Conservation (phyloP, 2,329 filamentous ascomycete genomes). For the Chalaropsis thielavioides region DNA sequence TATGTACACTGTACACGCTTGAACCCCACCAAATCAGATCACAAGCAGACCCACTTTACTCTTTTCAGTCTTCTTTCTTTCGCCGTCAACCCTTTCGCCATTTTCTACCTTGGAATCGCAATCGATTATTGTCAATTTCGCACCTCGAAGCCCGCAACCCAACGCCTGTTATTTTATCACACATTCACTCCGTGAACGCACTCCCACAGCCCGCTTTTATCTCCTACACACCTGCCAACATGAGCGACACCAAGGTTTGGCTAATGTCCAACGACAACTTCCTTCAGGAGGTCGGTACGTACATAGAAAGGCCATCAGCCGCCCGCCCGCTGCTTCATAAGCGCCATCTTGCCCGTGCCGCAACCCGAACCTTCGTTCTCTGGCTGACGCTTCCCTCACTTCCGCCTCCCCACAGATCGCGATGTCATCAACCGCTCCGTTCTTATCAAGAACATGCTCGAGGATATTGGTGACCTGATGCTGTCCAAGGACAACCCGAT, state of each 20-base stretch:
- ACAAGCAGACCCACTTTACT: neutral
- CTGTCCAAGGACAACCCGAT: conserved; percentile 50
- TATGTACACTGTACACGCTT: neutral
- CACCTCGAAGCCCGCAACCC: neutral
- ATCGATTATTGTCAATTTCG: neutral
- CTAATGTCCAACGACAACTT: conserved; percentile 39
- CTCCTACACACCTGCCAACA: conserved; percentile 21
- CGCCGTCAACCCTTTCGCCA: neutral
- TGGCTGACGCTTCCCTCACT: conserved; percentile 12
- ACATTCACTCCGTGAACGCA: neutral
- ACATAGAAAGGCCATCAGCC: neutral
- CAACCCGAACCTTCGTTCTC: neutral
- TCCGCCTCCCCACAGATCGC: conserved; percentile 42
- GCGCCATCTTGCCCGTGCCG: neutral
- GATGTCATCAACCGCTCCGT: conserved; percentile 80
- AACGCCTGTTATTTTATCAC: no score
- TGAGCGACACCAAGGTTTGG: conserved; percentile 31
- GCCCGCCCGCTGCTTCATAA: no score
- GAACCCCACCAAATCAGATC: neutral
- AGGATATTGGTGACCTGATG: conserved; percentile 63
- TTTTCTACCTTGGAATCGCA: neutral
- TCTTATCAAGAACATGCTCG: conserved; percentile 96
- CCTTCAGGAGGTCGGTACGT: conserved; percentile 35
- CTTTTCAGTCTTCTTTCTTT: neutral
- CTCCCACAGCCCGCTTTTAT: neutral